Base-by-base conservation (phyloP, 2,329 filamentous ascomycete species). In the Gnomoniopsis smithogilvyi region DNA sequence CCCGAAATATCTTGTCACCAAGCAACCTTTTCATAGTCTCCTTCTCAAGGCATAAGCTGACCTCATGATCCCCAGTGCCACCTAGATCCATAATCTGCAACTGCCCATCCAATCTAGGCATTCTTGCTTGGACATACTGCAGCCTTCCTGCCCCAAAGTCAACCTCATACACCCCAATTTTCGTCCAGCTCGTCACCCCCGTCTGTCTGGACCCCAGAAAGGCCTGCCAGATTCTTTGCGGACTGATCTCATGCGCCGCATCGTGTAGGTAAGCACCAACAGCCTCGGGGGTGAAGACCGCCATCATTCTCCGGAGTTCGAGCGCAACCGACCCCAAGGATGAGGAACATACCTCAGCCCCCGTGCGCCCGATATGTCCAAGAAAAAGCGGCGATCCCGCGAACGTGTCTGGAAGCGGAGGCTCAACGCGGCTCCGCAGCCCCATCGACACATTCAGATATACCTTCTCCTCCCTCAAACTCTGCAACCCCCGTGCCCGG, bases 161-260 rank as follows among this genome's bases (percentile, higher is more conserved):
- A 14, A 80, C 71, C 41, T 78, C 72, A 19, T 76, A 74, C 10
- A 73, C 64, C 21, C 67, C 67, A 15, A 70, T 56, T 33, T 73
- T 64, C 24, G 72, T 69, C 79, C 78, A 81, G 0, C 73, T 76
- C 6, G 78, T 80, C 3, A 76, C 73, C 3, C 80, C 62, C 1
- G 73, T 63, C 65, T 80, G 78, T 22, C 69, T 66, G 0, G 63
- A 58, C 0, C 78, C 79, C 7, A 79, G 57, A 55, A 80, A 81
- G 0, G 64, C 74, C 60, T 77, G 73, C 79, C 78, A 81, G 17
- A 81, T 61, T 6, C 79, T 69, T 66, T 81, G 78, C 0, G 79
- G 78, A 12, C 72, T 72, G 12, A 71, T 62, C 63, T 81, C 78
- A 56, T 74, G 68, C 2, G 75, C 75, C 11, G 70, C 69, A 51